Conservation (phyloP, 129 eudicot genomes). For the Centrapalus pauciflorus region DNA sequence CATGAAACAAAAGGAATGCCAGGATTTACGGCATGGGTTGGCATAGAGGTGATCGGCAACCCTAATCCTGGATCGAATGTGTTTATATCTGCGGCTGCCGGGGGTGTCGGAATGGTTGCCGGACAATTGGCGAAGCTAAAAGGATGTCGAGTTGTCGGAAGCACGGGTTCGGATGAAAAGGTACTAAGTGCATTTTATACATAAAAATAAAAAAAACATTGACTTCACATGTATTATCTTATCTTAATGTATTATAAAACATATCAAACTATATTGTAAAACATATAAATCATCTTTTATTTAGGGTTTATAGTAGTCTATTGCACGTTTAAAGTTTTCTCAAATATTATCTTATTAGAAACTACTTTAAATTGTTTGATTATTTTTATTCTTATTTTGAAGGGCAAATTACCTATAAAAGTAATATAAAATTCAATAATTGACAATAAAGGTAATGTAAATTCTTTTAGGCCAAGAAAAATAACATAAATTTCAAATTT, state of each 20-base stretch:
- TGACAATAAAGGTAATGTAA: too few species aligned
- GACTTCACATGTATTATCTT: not conserved
- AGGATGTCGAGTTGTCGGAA: conserved; percentile 47
- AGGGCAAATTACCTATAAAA: too few species aligned
- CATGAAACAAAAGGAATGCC: conserved; percentile 30
- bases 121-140: conserved; percentile 48
- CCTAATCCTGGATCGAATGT: conserved; percentile 38
- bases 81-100: conserved; percentile 44
- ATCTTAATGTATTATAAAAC: not conserved
- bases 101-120: conserved; percentile 46
- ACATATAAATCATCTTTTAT: too few species aligned
- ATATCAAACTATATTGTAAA: not conserved
- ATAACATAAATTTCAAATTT: too few species aligned
- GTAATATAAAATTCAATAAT: too few species aligned
- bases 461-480: too few species aligned
- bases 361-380: too few species aligned
- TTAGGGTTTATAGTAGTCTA: too few species aligned
- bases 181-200: not conserved
- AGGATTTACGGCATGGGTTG: conserved; percentile 53
- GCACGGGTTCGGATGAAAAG: conserved; percentile 45
- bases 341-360: too few species aligned
- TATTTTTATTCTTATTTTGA: too few species aligned
- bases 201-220: too few species aligned
- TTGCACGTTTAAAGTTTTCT: too few species aligned
- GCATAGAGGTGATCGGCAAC: conserved; percentile 33